Evolutionary conservation across 2,329 filamentous ascomycete genomes (phyloP).

Genomic region (Tolypocladium endophyticum): DNA sequence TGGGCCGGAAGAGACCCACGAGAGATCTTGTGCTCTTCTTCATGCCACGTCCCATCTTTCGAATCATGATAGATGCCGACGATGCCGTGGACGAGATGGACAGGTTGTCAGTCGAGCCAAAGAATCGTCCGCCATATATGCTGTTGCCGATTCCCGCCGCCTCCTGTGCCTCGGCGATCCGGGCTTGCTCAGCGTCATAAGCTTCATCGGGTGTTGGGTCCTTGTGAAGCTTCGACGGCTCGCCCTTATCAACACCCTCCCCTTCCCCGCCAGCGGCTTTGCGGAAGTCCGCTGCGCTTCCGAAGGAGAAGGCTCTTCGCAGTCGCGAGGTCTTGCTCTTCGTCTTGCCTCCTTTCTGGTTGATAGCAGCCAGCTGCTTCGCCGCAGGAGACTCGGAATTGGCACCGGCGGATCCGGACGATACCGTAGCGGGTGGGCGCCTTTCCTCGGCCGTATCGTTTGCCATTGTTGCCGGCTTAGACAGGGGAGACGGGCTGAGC

Average conservation of each 20-base stretch:
- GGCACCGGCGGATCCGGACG: conserved; percentile 20
- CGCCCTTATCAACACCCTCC: conserved; percentile 24
- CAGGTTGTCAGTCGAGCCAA: conserved; percentile 89
- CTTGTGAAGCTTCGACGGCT: conserved; percentile 51
- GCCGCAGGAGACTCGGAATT: conserved; percentile 59
- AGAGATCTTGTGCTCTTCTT: conserved; percentile 87
- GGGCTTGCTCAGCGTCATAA: conserved; percentile 78
- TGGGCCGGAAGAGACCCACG: conserved; percentile 88
- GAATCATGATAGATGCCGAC: conserved; percentile 84
- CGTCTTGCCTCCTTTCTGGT: conserved; percentile 64
- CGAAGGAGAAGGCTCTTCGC: conserved; percentile 89
- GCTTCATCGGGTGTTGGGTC: conserved; percentile 52
- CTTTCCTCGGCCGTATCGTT: conserved; percentile 37
- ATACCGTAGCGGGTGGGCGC: conserved; percentile 21
- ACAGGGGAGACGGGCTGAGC: conserved; percentile 61
- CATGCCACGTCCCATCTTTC: conserved; percentile 98
- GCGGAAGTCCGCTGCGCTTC: conserved; percentile 82
- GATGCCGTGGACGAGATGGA: conserved; percentile 86
- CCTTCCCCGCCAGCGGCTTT: conserved; percentile 57
- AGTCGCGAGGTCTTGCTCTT: conserved; percentile 82
- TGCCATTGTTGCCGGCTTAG: conserved; percentile 57
- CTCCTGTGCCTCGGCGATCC: conserved; percentile 88
- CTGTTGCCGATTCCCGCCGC: conserved; percentile 82
- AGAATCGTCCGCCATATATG: conserved; percentile 84
- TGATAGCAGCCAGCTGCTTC: conserved; percentile 78